A percentile compares a stretch with the other conserved stretches of the same genome.
These are phyloP conservation scores for Solanum medicagineum DNA, from an alignment of 257 asterid species.

Conservation along the genomic window DNA sequence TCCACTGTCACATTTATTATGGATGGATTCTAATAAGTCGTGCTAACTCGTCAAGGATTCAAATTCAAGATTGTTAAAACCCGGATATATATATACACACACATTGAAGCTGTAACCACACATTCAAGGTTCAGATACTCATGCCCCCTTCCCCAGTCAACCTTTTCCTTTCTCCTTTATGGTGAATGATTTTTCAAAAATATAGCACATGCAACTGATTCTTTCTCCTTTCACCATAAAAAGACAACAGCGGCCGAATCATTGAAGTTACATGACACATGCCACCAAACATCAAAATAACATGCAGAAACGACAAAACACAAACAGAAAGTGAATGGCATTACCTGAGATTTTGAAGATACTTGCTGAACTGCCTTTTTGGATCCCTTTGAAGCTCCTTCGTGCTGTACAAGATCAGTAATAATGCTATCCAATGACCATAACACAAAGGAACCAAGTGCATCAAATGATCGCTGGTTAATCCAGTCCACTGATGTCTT, in stretches of 20 bases:
- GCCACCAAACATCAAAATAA: neutral
- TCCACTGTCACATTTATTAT: neutral
- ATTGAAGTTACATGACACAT: neutral
- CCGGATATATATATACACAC: neutral
- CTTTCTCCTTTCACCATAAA: neutral
- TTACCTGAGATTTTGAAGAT: conserved; percentile 78
- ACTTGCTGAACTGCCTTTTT: conserved; percentile 51
- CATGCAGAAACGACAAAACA: neutral
- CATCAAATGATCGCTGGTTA: conserved; percentile 19
- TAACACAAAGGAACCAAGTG: conserved; percentile 26
- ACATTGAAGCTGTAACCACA: neutral
- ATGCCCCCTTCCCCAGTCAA: neutral
- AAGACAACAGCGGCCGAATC: neutral
- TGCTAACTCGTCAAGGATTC: neutral
- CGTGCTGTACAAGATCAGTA: conserved; percentile 53
- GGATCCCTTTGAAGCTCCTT: conserved; percentile 39
- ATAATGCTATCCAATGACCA: conserved; percentile 71
- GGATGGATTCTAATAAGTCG: neutral
- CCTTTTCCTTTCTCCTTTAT: neutral
- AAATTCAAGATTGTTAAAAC: neutral
- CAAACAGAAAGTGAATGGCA: neutral
- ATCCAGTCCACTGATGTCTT: conserved; percentile 34
- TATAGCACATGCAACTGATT: neutral
- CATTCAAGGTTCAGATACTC: neutral
- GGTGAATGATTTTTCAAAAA: neutral